Base-by-base conservation (phyloP, 1,284 basidiomycete species). In the Lignosus rhinocerotis region DNA sequence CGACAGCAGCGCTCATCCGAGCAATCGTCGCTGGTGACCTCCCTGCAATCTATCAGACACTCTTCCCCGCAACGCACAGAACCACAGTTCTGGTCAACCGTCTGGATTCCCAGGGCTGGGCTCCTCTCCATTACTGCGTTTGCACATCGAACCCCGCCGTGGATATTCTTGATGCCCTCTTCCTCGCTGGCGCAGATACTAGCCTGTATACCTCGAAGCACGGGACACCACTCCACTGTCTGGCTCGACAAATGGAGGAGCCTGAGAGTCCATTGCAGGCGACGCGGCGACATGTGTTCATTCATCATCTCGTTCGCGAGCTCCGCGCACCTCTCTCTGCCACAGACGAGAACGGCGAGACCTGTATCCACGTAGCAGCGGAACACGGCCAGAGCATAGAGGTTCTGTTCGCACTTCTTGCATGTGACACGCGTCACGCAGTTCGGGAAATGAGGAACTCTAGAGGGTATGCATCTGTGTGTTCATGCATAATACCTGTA, bases 321-420 rank as follows among this genome's bases (percentile, higher is more conserved):
- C 80, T 90, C 30, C 80, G 80, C 42, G 85, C 86, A 5, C 87
- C 88, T 0, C 69, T 91, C 43, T 77, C 80, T 25, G 86, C 87
- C 16, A 73, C 77, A 36, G 95, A 98, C 74, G 86, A 83, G 53
- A 83, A 93, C 57, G 92, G 93, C 45, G 90, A 98, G 68, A 96
- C 93, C 47, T 96, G 95, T 65, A 86, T 98, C 62, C 96, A 98
- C 76, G 81, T 98, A 54, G 96, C 96, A 19, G 96, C 96, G 6
- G 90, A 94, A 66, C 88, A 90, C 60, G 96, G 96, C 11, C 86
- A 90, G 57, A 87, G 78, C 70, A 72, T 83, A 21, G 84, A 86
- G 55, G 71, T 90, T 19, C 72, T 91, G 41, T 74, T 77, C 53
- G 79, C 86, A 44, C 75, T 91, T 59, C 76, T 90, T 43, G 81